phyloP scores from a whole-genome alignment of 805 yeast species.

The Candida nemodendra region DNA sequence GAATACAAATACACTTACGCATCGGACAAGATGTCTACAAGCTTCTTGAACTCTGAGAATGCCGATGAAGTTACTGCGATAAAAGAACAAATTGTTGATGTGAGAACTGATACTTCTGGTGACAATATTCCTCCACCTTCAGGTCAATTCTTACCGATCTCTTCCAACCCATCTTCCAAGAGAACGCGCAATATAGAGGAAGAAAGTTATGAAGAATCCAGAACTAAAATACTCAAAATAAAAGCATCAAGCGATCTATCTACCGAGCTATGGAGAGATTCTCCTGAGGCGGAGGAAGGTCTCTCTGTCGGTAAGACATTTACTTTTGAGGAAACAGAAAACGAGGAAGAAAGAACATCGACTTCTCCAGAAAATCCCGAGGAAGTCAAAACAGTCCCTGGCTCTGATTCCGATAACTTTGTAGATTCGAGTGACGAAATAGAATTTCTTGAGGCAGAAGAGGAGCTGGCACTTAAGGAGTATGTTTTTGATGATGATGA shows the following conservation, averaged over 20 bases:
- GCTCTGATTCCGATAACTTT: constrained; percentile 2
- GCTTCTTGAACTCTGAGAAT: too few relatives aligned
- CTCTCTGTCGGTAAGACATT: constrained; percentile 12
- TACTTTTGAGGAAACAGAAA: constrained; percentile 4
- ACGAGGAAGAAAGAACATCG: background rate
- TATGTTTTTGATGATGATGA: constrained; percentile 5
- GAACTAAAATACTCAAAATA: constrained; percentile 1
- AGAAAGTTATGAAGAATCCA: too few relatives aligned
- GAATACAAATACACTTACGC: too few relatives aligned
- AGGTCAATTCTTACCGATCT: background rate
- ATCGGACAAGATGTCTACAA: too few relatives aligned
- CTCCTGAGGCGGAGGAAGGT: constrained; percentile 8
- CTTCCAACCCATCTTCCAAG: constrained; percentile 8
- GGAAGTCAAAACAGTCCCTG: background rate
- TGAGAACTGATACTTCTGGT: too few relatives aligned
- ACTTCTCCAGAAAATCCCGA: background rate
- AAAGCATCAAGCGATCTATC: background rate
- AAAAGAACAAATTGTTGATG: too few relatives aligned
- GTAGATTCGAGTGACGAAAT: constrained; percentile 7
- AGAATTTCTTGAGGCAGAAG: constrained; percentile 5
- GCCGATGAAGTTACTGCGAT: too few relatives aligned
- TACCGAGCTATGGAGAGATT: background rate
- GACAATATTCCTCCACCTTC: too few relatives aligned
- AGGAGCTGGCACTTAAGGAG: constrained; percentile 8
- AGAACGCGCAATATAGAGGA: constrained; percentile 13